A percentile compares a stretch with the other conserved stretches of the same genome.
phyloP scores from a whole-genome alignment of 352 stramenopile species.

The Lagenidium sp. region DNA sequence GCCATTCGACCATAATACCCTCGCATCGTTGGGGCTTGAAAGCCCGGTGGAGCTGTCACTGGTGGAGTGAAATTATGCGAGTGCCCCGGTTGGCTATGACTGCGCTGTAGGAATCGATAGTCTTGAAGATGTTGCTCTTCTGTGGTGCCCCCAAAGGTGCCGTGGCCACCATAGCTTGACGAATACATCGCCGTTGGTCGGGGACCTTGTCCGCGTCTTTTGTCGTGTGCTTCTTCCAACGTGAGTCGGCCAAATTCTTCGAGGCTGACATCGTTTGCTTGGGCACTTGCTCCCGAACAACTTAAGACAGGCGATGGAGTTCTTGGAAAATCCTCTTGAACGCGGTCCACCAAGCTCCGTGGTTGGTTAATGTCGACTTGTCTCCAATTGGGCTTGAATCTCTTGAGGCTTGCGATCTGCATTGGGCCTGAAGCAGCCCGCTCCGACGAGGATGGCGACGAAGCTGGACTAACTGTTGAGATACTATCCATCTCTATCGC shows the following conservation, averaged over 20 bases:
- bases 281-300: neutral
- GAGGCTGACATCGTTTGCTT: constrained; percentile 7
- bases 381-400: too few species aligned
- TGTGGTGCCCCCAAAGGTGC: too few species aligned
- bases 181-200: too few species aligned
- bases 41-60: constrained; percentile 8
- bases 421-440: neutral
- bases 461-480: constrained; percentile 7
- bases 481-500: constrained; percentile 12
- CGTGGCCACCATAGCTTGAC: too few species aligned
- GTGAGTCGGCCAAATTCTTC: too few species aligned
- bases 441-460: constrained; percentile 5
- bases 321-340: constrained; percentile 74
- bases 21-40: constrained; percentile 4
- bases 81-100: constrained; percentile 2
- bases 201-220: too few species aligned
- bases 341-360: constrained; percentile 60
- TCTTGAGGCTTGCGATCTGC: neutral
- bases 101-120: constrained; percentile 5
- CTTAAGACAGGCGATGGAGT: constrained; percentile 60
- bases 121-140: too few species aligned
- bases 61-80: constrained; percentile 3
- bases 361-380: too few species aligned
- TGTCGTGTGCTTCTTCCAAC: too few species aligned
- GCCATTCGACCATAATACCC: constrained; percentile 10